Evolutionary conservation across 129 eudicot genomes (phyloP), one percentile per base, ranked within the genome.

Genomic region (Helianthus annuus): DNA sequence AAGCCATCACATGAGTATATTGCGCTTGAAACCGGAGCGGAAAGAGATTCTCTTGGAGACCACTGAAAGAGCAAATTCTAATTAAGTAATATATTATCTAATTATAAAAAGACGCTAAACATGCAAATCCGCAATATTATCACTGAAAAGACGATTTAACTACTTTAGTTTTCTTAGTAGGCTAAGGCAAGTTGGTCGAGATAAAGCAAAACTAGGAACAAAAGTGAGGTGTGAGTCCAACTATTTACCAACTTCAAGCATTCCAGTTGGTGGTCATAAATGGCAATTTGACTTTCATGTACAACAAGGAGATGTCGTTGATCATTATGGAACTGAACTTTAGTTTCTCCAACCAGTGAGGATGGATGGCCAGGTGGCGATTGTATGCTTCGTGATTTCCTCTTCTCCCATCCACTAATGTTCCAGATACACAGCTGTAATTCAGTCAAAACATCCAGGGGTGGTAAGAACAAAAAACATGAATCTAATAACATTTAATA

Each of bases 331-430:
- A 85, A 90, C 52, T 90, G 95, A 57, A 90, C 95, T 77, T 71
- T 81, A 39, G 97, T 90, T 77, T 90, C 97, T 73, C 91, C 95
- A 61, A 67, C 75, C 36, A 87, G 38, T 51, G 96, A 80, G 72
- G 89, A 34, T 7, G 80, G 69, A 49, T 74, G 81, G 14, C 89
- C 88, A 48, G 95, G 83, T 10, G 97, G 97, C 7, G 80, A 71
- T 66, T 83, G 97, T 56, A 90, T 79, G 10, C 85, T 80, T 81
- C 88, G 69, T 65, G 97, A 39, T 81, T 79, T 87, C 81, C 82
- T 81, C 81, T 87, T 90, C 75, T 87, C 97, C 97, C 97, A 90
- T 44, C 87, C 95, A 61, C 87, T 87, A 63, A 87, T 85, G 40
- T 55, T 81, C 97, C 97, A 90, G 58, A 85, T 68, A 68, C 87